Conservation (phyloP, 1,284 basidiomycete genomes). For the Bondarzewia mesenterica region DNA sequence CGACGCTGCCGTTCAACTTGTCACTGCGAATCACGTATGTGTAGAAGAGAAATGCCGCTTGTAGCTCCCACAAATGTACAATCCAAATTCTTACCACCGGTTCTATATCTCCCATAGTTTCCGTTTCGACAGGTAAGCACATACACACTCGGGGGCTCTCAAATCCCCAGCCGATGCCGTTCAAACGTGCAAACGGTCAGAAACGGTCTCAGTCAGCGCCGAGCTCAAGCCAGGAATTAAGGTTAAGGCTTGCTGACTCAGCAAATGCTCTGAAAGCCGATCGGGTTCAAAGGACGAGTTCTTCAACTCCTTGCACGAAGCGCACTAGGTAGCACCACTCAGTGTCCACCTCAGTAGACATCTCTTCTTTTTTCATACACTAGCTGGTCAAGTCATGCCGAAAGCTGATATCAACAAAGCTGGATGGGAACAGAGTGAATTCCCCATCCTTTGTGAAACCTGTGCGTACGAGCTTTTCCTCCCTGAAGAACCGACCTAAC, state of each 20-base stretch:
- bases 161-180: too few species aligned
- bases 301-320: background rate
- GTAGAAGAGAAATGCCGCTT: conserved; percentile 18
- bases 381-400: conserved; percentile 24
- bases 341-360: background rate
- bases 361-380: background rate
- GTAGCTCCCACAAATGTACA: background rate
- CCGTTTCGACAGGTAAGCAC: too few species aligned
- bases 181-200: too few species aligned
- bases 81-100: too few species aligned
- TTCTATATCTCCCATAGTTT: too few species aligned
- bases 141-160: too few species aligned
- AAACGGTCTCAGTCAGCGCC: too few species aligned
- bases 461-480: conserved; percentile 46
- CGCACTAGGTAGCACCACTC: background rate
- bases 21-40: conserved; percentile 60
- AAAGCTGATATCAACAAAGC: conserved; percentile 87
- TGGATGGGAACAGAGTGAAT: conserved; percentile 87
- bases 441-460: conserved; percentile 87
- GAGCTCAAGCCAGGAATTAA: background rate
- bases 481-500: conserved; percentile 2
- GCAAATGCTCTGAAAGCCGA: background rate
- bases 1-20: conserved; percentile 81
- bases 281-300: background rate
- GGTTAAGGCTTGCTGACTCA: conserved; percentile 8